phyloP scores from a whole-genome alignment of 345 rosid species.

The Toxicodendron radicans region DNA sequence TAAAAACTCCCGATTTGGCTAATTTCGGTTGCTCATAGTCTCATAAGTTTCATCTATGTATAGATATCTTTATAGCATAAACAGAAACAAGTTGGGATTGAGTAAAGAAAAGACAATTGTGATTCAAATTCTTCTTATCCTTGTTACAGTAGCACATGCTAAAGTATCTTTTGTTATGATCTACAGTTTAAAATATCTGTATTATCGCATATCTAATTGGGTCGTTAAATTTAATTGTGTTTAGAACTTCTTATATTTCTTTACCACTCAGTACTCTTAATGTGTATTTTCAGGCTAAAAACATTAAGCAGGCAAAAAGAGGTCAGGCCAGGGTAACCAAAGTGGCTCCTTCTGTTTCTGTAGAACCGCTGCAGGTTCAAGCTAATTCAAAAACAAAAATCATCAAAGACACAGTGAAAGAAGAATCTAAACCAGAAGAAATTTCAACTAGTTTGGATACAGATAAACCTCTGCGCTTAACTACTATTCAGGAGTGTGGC shows the following conservation, averaged over 20 bases:
- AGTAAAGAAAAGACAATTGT: not conserved
- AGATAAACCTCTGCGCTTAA: slow-evolving; percentile 22
- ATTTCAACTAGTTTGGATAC: slow-evolving; percentile 20
- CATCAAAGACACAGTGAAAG: slow-evolving; percentile 13
- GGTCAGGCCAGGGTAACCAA: slow-evolving; percentile 37
- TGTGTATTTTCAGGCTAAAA: slow-evolving; percentile 47
- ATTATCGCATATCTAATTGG: slow-evolving; percentile 9
- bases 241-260: not conserved
- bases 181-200: not conserved
- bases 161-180: not conserved
- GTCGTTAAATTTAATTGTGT: not conserved
- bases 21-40: not conserved
- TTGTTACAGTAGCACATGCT: not conserved
- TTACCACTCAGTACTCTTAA: not conserved
- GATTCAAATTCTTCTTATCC: not conserved
- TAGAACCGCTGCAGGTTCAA: slow-evolving; percentile 24
- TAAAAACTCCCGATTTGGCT: not conserved
- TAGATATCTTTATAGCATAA: not conserved
- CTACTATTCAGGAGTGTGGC: slow-evolving; percentile 14
- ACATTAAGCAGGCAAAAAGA: slow-evolving; percentile 43
- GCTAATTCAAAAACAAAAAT: slow-evolving; percentile 23
- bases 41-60: not conserved
- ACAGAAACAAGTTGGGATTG: too few species aligned
- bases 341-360: slow-evolving; percentile 40
- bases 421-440: slow-evolving; percentile 21